phyloP scores from a whole-genome alignment of 1,284 basidiomycete genomes.

The Paramarasmius palmivorus region DNA sequence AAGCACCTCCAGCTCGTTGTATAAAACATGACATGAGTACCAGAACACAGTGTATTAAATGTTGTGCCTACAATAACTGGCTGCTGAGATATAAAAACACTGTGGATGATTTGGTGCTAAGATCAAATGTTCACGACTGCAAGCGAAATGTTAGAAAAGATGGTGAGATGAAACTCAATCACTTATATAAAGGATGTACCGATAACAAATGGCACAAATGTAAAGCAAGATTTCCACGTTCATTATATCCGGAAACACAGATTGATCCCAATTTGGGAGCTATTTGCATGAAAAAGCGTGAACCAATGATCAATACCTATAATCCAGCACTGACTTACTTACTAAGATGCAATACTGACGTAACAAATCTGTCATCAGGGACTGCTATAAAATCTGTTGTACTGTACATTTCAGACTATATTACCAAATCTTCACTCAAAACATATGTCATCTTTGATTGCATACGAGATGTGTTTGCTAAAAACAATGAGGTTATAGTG shows the following conservation, averaged over 20 bases:
- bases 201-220: conserved; percentile 25
- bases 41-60: background rate
- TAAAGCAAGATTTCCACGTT: conserved; percentile 28
- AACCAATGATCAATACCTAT: conserved; percentile 34
- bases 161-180: conserved; percentile 3
- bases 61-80: conserved; percentile 4
- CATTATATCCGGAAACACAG: conserved; percentile 14
- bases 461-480: conserved; percentile 25
- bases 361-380: conserved; percentile 33
- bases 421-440: conserved; percentile 36
- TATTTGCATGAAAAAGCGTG: conserved; percentile 31
- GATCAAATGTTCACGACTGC: conserved; percentile 20
- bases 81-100: conserved; percentile 1
- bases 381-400: conserved; percentile 38
- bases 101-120: conserved; percentile 18
- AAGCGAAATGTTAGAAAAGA: background rate
- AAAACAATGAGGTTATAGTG: conserved; percentile 21
- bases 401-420: conserved; percentile 39
- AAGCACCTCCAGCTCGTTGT: conserved; percentile 10
- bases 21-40: background rate
- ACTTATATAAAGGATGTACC: too few species aligned
- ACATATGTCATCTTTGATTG: conserved; percentile 34
- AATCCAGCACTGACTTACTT: conserved; percentile 30
- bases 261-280: conserved; percentile 27
- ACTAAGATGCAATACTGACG: conserved; percentile 35